These are phyloP conservation scores for Staphylotrichum tortipilum DNA, from an alignment of 495 filamentous ascomycete species.

Conservation along the genomic window DNA sequence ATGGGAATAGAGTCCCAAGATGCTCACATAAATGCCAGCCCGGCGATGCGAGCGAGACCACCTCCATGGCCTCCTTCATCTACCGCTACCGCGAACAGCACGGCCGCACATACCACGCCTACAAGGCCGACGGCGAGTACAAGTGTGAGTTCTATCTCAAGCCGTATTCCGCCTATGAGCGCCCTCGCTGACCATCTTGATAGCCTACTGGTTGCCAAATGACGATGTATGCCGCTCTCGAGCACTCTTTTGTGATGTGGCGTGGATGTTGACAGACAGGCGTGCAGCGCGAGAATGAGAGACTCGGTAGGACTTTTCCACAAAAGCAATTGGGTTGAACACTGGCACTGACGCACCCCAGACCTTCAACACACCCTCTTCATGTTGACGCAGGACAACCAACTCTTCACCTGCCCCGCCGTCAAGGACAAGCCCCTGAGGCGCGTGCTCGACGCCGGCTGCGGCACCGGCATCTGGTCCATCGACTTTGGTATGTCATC, in stretches of 20 bases:
- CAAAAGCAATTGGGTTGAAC: neutral
- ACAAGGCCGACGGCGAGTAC: constrained; percentile 1
- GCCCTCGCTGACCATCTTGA: neutral
- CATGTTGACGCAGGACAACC: neutral
- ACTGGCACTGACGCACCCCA: neutral
- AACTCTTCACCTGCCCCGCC: neutral
- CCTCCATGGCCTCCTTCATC: neutral
- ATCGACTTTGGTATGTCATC: constrained; percentile 34
- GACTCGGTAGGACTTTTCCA: neutral
- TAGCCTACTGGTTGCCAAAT: constrained; percentile 4
- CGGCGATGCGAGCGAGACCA: neutral
- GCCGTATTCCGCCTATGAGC: too few species aligned
- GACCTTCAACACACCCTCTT: constrained; percentile 14
- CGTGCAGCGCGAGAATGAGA: constrained; percentile 1
- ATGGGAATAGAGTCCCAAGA: too few species aligned
- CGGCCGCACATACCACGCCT: constrained; percentile 10
- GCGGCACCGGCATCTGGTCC: constrained; percentile 41
- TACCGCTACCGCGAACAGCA: constrained; percentile 34
- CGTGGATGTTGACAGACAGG: too few species aligned
- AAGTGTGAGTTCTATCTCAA: too few species aligned
- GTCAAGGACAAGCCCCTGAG: neutral
- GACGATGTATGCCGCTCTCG: neutral
- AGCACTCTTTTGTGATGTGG: too few species aligned
- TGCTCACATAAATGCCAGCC: too few species aligned
- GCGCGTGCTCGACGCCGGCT: constrained; percentile 51